Evolutionary conservation across 768 basidiomycete species (phyloP).

Genomic region (Termitomyces sp.): DNA sequence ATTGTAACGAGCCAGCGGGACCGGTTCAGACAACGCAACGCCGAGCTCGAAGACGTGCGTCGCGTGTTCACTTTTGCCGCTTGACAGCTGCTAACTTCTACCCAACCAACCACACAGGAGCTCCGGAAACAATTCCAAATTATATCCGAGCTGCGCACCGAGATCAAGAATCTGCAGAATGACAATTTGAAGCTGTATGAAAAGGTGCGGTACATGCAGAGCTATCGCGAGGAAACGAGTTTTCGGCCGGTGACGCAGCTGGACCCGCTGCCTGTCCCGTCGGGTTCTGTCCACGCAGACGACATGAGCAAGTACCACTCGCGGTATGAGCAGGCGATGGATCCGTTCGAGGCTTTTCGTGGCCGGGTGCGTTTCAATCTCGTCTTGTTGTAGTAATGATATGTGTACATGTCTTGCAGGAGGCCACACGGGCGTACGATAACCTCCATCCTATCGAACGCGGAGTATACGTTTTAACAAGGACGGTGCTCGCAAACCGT

Average conservation of each 20-base stretch:
- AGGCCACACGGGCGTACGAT: conserved; percentile 90
- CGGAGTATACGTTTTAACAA: conserved; percentile 78
- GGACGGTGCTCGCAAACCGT: conserved; percentile 82
- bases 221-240: conserved; percentile 75
- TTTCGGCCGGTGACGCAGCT: conserved; percentile 54
- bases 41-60: conserved; percentile 89
- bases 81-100: no score
- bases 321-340: conserved; percentile 95
- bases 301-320: conserved; percentile 87
- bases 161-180: conserved; percentile 86
- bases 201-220: conserved; percentile 98
- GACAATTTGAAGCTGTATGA: conserved; percentile 98
- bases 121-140: conserved; percentile 92
- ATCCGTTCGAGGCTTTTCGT: conserved; percentile 96
- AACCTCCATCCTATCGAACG: conserved; percentile 90
- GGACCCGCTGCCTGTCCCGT: conserved; percentile 53
- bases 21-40: conserved; percentile 94
- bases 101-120: conserved; percentile 44
- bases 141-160: conserved; percentile 89
- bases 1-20: conserved; percentile 98
- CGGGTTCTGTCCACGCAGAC: conserved; percentile 35
- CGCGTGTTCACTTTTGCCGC: not conserved
- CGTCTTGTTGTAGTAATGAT: not conserved
- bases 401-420: conserved; percentile 41
- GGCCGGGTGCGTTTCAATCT: conserved; percentile 63